A percentile compares a stretch with the other conserved stretches of the same genome.
phyloP scores from a whole-genome alignment of 2,329 filamentous ascomycete genomes.

The Botrytis paeoniae region DNA sequence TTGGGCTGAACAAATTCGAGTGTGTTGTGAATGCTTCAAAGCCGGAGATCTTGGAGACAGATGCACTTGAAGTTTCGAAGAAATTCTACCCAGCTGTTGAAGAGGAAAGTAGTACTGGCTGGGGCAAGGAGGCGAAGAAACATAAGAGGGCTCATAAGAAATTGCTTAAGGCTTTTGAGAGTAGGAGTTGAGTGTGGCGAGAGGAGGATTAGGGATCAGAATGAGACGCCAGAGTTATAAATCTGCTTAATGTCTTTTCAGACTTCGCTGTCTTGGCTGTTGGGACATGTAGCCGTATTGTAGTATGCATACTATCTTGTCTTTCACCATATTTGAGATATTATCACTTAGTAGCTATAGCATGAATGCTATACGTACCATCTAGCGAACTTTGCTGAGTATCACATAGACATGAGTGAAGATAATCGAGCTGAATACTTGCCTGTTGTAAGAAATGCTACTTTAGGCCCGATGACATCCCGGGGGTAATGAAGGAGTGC shows the following conservation, averaged over 20 bases:
- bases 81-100: neutral
- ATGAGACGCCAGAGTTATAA: neutral
- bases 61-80: neutral
- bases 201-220: neutral
- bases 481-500: neutral
- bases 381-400: neutral
- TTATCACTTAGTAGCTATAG: neutral
- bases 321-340: neutral
- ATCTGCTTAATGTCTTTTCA: neutral
- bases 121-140: conserved; percentile 17
- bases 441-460: neutral
- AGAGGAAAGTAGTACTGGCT: neutral
- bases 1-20: conserved; percentile 16
- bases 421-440: neutral
- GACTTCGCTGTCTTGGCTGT: neutral
- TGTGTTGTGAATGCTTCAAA: conserved; percentile 14
- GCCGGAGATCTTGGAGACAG: neutral
- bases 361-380: neutral
- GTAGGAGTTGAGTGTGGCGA: neutral
- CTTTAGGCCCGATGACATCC: neutral
- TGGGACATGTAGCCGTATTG: neutral
- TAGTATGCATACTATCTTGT: neutral
- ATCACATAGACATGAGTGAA: neutral
- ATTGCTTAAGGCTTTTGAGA: neutral
- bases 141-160: conserved; percentile 13